Evolutionary conservation across 495 filamentous ascomycete species (phyloP).

Genomic region (Corynascus novoguineensis): DNA sequence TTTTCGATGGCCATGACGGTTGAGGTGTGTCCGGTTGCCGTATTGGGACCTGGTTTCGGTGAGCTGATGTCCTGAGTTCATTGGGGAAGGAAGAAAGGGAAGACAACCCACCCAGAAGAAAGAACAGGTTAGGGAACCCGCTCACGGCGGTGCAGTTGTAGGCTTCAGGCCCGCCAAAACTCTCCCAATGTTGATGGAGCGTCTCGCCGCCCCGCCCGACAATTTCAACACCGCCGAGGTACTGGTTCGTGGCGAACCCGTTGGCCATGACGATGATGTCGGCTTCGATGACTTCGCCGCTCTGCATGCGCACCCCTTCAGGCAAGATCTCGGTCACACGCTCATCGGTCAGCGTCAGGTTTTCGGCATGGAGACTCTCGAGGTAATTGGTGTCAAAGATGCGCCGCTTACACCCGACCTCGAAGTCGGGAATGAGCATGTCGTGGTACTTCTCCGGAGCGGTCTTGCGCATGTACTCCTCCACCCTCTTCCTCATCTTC

Average conservation of each 20-base stretch:
- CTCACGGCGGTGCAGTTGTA: constrained; percentile 34
- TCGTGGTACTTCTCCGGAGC: constrained; percentile 39
- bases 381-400: constrained; percentile 38
- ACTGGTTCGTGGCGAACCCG: constrained; percentile 35
- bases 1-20: constrained; percentile 36
- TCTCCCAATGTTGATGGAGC: constrained; percentile 37
- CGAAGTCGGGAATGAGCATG: constrained; percentile 40
- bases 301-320: constrained; percentile 28
- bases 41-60: constrained; percentile 35
- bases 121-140: constrained; percentile 43
- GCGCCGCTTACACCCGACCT: constrained; percentile 41
- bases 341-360: constrained; percentile 33
- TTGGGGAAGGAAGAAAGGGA: neutral
- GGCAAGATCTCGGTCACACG: constrained; percentile 33
- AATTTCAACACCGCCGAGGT: constrained; percentile 33
- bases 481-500: constrained; percentile 13
- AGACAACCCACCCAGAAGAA: constrained; percentile 25
- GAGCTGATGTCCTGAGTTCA: neutral
- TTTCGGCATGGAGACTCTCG: constrained; percentile 27
- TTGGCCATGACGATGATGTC: constrained; percentile 43
- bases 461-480: constrained; percentile 33
- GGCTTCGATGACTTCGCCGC: constrained; percentile 26
- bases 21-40: constrained; percentile 41
- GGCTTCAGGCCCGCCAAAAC: constrained; percentile 33
- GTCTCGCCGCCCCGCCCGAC: constrained; percentile 28